Evolutionary conservation across 164 flowering plant species (phyloP), one percentile per base, ranked within the genome.

Genomic region (Euptelea pleiosperma): DNA sequence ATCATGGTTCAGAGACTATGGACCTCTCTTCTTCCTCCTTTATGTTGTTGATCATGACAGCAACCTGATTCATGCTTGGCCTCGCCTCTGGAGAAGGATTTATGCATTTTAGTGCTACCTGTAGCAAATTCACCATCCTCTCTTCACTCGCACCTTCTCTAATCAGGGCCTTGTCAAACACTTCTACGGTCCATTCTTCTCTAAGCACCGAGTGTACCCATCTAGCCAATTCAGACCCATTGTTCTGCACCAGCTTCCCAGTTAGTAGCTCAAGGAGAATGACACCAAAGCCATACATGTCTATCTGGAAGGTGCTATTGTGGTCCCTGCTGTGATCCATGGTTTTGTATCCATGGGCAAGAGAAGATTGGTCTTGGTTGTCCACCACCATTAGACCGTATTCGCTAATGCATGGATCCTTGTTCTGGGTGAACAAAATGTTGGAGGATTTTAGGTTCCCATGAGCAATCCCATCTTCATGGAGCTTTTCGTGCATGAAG

Each of bases 131-230:
- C 72, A 86, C 82, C 89, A 83, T 77, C 63, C 84, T 71, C 57
- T 84, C 83, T 58, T 80, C 83, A 35, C 75, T 84, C 0, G 78
- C 83, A 35, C 84, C 83, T 61, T 80, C 82, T 16, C 18, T 16
- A 0, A 74, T 46, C 64, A 86, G 52, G 3, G 55, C 45, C 65
- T 43, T 75, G 43, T 83, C 89, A 16, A 86, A 83, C 9, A 86
- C 87, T 51, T 86, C 87, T 7, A 58, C 82, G 0, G 89, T 83
- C 93, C 93, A 86, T 66, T 86, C 87, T 55, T 82, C 87, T 49
- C 69, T 62, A 19, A 82, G 76, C 36, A 80, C 86, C 1, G 84
- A 72, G 19, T 76, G 63, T 55, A 86, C 84, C 93, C 89, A 84
- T 24, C 33, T 66, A 25, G 79, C 87, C 61, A 84, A 59, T 34